A percentile compares a stretch with the other conserved stretches of the same genome.
Evolutionary conservation across 805 yeast species (phyloP).

Genomic region (Monosporozyma solicola): DNA sequence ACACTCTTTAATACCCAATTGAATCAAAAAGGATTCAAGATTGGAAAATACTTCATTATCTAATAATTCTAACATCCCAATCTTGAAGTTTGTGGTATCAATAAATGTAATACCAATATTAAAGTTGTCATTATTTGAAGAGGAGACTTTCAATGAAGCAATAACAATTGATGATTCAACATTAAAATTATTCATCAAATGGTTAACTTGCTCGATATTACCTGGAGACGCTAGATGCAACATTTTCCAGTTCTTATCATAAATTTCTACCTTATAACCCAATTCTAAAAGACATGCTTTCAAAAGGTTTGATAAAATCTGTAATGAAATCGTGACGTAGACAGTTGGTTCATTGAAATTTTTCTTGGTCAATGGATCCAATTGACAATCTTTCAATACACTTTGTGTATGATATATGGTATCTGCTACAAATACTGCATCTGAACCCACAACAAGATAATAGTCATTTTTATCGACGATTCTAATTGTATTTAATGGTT

Average conservation of each 20-base stretch:
- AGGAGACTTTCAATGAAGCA: conserved; percentile 33
- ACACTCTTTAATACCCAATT: conserved; percentile 82
- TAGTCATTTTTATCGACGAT: conserved; percentile 78
- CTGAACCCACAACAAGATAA: conserved; percentile 63
- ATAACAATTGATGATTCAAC: conserved; percentile 46
- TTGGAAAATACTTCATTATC: conserved; percentile 87
- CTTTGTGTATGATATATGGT: conserved; percentile 74
- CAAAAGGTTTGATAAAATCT: conserved; percentile 59
- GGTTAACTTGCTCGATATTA: conserved; percentile 70
- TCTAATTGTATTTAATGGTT: conserved; percentile 47
- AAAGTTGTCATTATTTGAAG: conserved; percentile 29
- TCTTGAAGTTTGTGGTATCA: conserved; percentile 55
- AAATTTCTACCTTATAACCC: conserved; percentile 74
- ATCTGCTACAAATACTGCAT: conserved; percentile 79
- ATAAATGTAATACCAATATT: conserved; percentile 64
- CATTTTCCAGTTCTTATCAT: conserved; percentile 54
- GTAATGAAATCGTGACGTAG: conserved; percentile 70
- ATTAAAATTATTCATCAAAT: conserved; percentile 43
- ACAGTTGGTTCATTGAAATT: conserved; percentile 27
- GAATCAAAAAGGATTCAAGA: conserved; percentile 77
- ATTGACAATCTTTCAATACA: conserved; percentile 51
- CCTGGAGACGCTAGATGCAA: conserved; percentile 78
- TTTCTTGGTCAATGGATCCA: conserved; percentile 30
- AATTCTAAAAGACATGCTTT: conserved; percentile 58
- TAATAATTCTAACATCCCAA: conserved; percentile 69